Base-by-base conservation (phyloP, 2,329 filamentous ascomycete species). In the Talaromyces sp. region DNA sequence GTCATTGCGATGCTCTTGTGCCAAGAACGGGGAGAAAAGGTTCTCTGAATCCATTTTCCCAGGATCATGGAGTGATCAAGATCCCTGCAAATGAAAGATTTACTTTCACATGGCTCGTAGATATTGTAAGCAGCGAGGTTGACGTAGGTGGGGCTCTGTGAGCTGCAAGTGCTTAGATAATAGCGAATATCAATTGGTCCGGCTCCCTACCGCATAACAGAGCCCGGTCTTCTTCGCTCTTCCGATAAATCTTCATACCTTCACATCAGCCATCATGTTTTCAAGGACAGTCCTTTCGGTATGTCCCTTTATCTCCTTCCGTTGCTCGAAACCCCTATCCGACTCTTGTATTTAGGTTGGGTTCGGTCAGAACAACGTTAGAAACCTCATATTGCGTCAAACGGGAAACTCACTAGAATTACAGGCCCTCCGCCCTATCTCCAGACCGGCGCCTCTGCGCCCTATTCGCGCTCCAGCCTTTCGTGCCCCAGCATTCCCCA, bases 361-460 rank as follows among this genome's bases (percentile, higher is more conserved):
- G 11, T 35, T 39, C 17, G 9, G 19, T 27, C 24, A 27, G 4
- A 27, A 27, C 24, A 27, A 27, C 24, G 24, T 9, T 27, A 27
- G 24, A 27, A 20, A 7, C 16, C 2, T 20, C 40, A 14, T n/a
- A 14, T 20, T 4, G 24, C 14, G 19, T 27, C 24, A 5, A 6
- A 37, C 14, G 40, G 20, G 9, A 37, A 16, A 11, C 37, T 49
- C 20, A 33, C 32, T 22, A 17, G n/a, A 9, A 35, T 16, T 45
- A 32, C 46, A 72, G 69, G 62, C 63, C 43, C 65, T 70, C 55
- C 69, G 70, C 52, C 66, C 66, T 42, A 49, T 68, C 51, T 61
- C 65, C 27, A 63, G 64, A 43, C 63, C 66, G 32, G 56, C 60
- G 17, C 55, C 55, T 39, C 49, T 64, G 45, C 56, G 57, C 17